Conservation (phyloP, 2,329 filamentous ascomycete species). For the Rhynchosporium agropyri region DNA sequence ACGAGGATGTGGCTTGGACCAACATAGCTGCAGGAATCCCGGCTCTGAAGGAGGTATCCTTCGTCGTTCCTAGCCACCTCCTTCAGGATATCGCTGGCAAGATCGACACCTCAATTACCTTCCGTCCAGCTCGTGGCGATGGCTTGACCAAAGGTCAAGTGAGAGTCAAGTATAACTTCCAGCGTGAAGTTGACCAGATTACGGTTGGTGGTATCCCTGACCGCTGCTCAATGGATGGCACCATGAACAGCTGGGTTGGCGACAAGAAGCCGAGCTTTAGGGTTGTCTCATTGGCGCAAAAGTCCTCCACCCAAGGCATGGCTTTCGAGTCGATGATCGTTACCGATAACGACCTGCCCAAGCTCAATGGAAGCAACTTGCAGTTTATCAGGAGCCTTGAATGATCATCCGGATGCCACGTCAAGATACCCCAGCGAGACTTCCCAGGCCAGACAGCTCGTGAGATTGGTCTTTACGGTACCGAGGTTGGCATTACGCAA, state of each 20-base stretch:
- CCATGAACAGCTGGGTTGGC: conserved; percentile 7
- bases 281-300: conserved; percentile 6
- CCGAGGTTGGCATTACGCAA: background rate
- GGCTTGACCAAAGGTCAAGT: conserved; percentile 14
- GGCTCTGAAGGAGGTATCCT: background rate
- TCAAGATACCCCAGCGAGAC: conserved; percentile 7
- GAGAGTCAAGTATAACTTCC: background rate
- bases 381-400: background rate
- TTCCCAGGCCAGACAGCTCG: background rate
- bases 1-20: too few relatives aligned
- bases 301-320: background rate
- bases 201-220: background rate
- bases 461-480: conserved; percentile 10
- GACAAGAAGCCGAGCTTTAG: conserved; percentile 6
- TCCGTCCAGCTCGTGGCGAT: conserved; percentile 1
- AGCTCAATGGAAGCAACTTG: conserved; percentile 1
- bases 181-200: conserved; percentile 1
- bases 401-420: background rate
- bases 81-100: background rate
- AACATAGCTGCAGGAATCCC: too few relatives aligned
- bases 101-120: conserved; percentile 11
- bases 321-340: conserved; percentile 9
- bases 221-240: background rate
- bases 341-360: background rate
- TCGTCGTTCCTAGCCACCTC: conserved; percentile 13